These are phyloP conservation scores for Cytospora leucostoma DNA, from an alignment of 2,329 filamentous ascomycete genomes.

Conservation along the genomic window DNA sequence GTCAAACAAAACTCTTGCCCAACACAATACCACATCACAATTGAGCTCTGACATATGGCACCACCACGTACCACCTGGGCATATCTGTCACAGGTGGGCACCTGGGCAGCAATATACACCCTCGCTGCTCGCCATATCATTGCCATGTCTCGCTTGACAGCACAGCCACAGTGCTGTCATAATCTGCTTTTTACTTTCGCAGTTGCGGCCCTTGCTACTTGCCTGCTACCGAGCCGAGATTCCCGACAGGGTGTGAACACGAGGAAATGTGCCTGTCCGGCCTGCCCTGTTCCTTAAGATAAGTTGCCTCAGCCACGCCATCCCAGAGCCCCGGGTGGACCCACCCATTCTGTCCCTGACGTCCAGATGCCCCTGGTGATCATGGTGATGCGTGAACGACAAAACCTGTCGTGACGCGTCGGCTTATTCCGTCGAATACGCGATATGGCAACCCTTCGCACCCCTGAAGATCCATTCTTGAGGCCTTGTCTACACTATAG, in stretches of 20 bases:
- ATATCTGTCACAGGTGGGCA: neutral
- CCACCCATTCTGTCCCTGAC: neutral
- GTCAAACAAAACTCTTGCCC: too few species aligned
- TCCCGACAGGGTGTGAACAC: slow-evolving; percentile 8
- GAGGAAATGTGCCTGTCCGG: too few species aligned
- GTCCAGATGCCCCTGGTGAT: slow-evolving; percentile 1
- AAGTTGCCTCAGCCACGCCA: neutral
- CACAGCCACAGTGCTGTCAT: neutral
- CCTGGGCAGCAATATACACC: neutral
- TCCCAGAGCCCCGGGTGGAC: slow-evolving; percentile 1
- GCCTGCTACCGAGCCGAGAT: slow-evolving; percentile 18
- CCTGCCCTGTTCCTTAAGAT: neutral
- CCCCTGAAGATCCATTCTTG: slow-evolving; percentile 24
- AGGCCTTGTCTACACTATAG: slow-evolving; percentile 23
- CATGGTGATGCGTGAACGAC: neutral
- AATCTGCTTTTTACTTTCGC: too few species aligned
- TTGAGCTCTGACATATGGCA: too few species aligned
- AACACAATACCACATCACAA: too few species aligned
- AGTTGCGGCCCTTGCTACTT: slow-evolving; percentile 6
- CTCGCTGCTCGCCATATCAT: neutral
- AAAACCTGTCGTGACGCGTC: slow-evolving; percentile 14
- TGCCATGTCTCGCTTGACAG: neutral
- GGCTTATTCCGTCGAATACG: slow-evolving; percentile 13
- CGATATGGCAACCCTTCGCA: slow-evolving; percentile 16
- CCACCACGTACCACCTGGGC: too few species aligned